Conservation (phyloP, 1,284 basidiomycete genomes). For the Hymenochaete sp. region DNA sequence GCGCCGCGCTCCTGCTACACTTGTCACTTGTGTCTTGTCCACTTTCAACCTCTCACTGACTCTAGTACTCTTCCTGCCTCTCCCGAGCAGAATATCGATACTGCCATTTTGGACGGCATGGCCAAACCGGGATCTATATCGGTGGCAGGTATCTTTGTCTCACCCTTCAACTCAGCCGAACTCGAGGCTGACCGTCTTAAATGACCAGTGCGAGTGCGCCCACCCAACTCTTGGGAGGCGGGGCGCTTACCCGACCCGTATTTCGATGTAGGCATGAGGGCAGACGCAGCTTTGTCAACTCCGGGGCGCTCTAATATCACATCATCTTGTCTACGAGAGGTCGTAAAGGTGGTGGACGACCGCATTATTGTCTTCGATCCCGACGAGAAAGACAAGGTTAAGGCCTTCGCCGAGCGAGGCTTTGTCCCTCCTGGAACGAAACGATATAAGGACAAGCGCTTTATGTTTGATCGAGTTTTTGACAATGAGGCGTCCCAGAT, state of each 20-base stretch:
- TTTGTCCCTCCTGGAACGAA: constrained; percentile 79
- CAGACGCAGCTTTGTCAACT: constrained; percentile 74
- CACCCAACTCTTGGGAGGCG: constrained; percentile 77
- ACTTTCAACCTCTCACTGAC: no score
- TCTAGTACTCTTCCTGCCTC: no score
- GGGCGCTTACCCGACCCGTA: constrained; percentile 67
- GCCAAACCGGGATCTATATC: constrained; percentile 79
- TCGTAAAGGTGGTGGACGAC: constrained; percentile 76
- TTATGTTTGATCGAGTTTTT: constrained; percentile 93
- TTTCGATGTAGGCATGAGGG: constrained; percentile 62
- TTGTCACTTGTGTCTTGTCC: no score
- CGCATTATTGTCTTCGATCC: constrained; percentile 93
- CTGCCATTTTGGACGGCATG: constrained; percentile 35
- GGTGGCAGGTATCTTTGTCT: constrained; percentile 55
- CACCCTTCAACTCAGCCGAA: background rate
- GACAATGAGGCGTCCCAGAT: constrained; percentile 70
- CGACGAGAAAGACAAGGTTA: constrained; percentile 72
- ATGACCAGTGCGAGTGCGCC: constrained; percentile 76
- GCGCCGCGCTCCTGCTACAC: background rate
- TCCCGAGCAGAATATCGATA: no score
- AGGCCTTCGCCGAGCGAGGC: constrained; percentile 70
- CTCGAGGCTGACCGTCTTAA: no score
- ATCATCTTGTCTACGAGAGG: constrained; percentile 55
- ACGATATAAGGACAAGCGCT: constrained; percentile 87
- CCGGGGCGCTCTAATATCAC: constrained; percentile 44